phyloP scores from a whole-genome alignment of 495 filamentous ascomycete genomes.

The Jackrogersella minutella region DNA sequence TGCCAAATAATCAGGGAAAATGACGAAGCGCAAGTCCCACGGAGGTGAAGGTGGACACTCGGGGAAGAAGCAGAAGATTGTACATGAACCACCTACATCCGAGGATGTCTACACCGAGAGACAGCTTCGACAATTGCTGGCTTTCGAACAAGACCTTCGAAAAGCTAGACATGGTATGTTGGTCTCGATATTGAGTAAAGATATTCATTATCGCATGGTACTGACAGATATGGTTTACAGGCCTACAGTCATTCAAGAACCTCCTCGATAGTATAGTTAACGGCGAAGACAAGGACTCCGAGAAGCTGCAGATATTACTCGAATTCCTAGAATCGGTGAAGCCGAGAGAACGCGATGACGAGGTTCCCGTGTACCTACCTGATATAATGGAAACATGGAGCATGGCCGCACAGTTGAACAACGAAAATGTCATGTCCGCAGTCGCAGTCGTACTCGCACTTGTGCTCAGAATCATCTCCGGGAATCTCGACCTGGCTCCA shows the following conservation, averaged over 20 bases:
- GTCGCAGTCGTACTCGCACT: slow-evolving; percentile 79
- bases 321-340: slow-evolving; percentile 76
- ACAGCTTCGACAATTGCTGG: slow-evolving; percentile 69
- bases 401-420: slow-evolving; percentile 73
- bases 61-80: slow-evolving; percentile 47
- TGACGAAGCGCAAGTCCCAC: slow-evolving; percentile 53
- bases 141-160: slow-evolving; percentile 69
- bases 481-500: slow-evolving; percentile 71
- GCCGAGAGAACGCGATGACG: slow-evolving; percentile 59
- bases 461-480: slow-evolving; percentile 76
- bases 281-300: slow-evolving; percentile 54
- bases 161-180: slow-evolving; percentile 70
- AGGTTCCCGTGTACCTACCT: slow-evolving; percentile 66
- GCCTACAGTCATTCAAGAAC: slow-evolving; percentile 76
- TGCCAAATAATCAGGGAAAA: slow-evolving; percentile 20
- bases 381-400: slow-evolving; percentile 83
- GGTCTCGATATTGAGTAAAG: background rate
- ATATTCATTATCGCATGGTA: background rate
- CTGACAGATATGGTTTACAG: slow-evolving; percentile 51
- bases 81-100: slow-evolving; percentile 58
- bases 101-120: slow-evolving; percentile 64
- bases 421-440: slow-evolving; percentile 76
- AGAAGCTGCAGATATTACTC: slow-evolving; percentile 68
- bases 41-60: slow-evolving; percentile 43
- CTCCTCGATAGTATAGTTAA: slow-evolving; percentile 73